Conservation (phyloP, 2,329 filamentous ascomycete species). For the Xylariaceae sp. region DNA sequence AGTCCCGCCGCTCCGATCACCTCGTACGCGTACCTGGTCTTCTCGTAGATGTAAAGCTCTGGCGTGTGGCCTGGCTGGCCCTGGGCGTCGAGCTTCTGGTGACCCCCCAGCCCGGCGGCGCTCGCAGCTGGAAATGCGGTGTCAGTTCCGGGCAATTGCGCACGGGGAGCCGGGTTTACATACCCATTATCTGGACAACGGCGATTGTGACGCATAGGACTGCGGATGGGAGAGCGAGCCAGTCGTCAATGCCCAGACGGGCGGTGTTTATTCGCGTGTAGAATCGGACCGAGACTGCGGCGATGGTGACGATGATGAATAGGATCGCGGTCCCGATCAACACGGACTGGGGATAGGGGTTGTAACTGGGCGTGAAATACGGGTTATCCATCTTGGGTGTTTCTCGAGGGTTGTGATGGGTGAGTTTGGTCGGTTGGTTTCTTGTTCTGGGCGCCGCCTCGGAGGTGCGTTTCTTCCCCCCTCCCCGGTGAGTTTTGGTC, state of each 20-base stretch:
- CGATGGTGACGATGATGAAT: slow-evolving; percentile 18
- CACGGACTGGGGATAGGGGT: slow-evolving; percentile 19
- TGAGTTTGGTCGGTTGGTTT: too few relatives aligned
- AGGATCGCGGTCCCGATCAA: slow-evolving; percentile 19
- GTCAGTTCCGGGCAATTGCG: not conserved
- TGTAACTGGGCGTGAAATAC: slow-evolving; percentile 18
- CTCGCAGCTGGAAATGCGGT: slow-evolving; percentile 11
- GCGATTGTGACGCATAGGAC: slow-evolving; percentile 14
- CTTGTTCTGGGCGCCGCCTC: too few relatives aligned
- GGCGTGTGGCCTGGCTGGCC: slow-evolving; percentile 15
- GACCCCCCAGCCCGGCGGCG: slow-evolving; percentile 15
- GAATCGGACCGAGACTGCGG: slow-evolving; percentile 17
- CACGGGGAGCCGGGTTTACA: not conserved
- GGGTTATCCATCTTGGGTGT: slow-evolving; percentile 18
- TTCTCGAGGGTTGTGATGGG: not conserved
- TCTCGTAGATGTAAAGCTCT: slow-evolving; percentile 19
- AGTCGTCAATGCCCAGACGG: slow-evolving; percentile 20
- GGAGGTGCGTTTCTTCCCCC: too few relatives aligned
- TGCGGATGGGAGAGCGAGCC: slow-evolving; percentile 17
- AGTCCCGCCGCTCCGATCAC: slow-evolving; percentile 14
- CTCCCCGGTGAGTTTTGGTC: too few relatives aligned
- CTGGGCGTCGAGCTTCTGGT: slow-evolving; percentile 15
- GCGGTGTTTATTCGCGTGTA: slow-evolving; percentile 14
- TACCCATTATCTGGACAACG: slow-evolving; percentile 21
- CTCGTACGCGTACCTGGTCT: slow-evolving; percentile 19